These are phyloP conservation scores for Mollisia scopiformis DNA, from an alignment of 2,329 filamentous ascomycete species.

Conservation along the genomic window DNA sequence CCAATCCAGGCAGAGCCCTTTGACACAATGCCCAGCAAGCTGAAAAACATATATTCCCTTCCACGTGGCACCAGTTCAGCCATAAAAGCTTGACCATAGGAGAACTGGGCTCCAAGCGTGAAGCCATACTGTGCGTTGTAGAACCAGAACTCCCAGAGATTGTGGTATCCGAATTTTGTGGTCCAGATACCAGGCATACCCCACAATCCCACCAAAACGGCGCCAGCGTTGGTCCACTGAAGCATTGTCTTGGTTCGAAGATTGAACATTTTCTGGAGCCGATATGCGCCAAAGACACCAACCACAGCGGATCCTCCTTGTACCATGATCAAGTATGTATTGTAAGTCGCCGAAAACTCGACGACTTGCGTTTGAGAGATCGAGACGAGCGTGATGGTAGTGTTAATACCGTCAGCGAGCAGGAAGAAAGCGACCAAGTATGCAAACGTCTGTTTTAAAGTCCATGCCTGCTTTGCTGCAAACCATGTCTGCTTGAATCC, in stretches of 20 bases:
- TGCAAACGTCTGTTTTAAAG: conserved; percentile 34
- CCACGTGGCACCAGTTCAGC: conserved; percentile 35
- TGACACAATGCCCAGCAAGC: conserved; percentile 36
- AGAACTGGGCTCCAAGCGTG: conserved; percentile 32
- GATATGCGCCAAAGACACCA: conserved; percentile 32
- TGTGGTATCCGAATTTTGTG: conserved; percentile 33
- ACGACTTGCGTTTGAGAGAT: conserved; percentile 36
- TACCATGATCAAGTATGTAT: conserved; percentile 35
- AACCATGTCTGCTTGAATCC: conserved; percentile 36
- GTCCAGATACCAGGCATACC: conserved; percentile 38
- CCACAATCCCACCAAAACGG: conserved; percentile 32
- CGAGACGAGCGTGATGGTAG: conserved; percentile 30
- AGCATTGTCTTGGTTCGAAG: conserved; percentile 36
- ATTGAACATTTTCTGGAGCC: conserved; percentile 30
- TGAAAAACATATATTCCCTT: conserved; percentile 37
- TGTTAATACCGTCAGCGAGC: conserved; percentile 34
- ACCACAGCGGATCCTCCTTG: conserved; percentile 31
- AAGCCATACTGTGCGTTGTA: conserved; percentile 33
- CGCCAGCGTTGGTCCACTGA: conserved; percentile 32
- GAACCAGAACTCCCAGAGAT: conserved; percentile 38
- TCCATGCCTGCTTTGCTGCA: conserved; percentile 31
- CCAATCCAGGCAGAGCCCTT: conserved; percentile 38
- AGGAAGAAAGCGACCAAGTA: conserved; percentile 37
- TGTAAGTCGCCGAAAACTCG: conserved; percentile 32
- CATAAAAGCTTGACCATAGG: conserved; percentile 38